Base-by-base conservation (phyloP, 371 early-diverging fungal genomes). In the Rhizopus arrhizus region DNA sequence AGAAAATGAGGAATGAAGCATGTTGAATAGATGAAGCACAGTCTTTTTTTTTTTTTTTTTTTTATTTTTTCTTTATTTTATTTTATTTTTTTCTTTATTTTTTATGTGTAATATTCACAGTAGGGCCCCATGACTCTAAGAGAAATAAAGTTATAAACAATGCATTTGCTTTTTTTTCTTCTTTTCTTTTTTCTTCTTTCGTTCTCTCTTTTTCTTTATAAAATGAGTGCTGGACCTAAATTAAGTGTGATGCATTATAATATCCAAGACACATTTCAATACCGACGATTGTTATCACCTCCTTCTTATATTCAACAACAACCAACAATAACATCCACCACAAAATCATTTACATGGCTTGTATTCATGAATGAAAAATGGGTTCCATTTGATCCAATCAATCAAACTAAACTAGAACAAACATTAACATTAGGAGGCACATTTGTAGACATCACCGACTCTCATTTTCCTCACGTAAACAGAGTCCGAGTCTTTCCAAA, bases 401-500 rank as follows among this genome's bases (percentile, higher is more conserved):
- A 74, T 35, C 74, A 74, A 53, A 60, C 59, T 3, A 65, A 65
- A 56, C 55, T 74, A 15, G 74, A 74, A 49, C 74, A 74, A n/a
- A 74, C 74, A 8, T 42, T 70, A 9, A 64, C 65, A n/a, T 58
- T 74, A 0, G 70, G 66, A 9, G 74, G 74, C 11, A 74, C 70
- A 13, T 74, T 74, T 70, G 70, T 68, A 3, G 74, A 74, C 40
- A 70, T 74, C 29, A 45, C 33, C 7, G 74, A 74, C 55, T 61
- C 61, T 29, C 67, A 74, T 58, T 74, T 74, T 35, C 70, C 74
- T 2, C 50, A 65, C 36, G 70, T 70, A 28, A 74, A 62, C 45
- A 52, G 68, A 51, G 74, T 74, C 11, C 64, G 74, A 28, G 74
- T 70, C 29, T 74, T 74, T 59, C 74, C 74, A 16, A 65, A 53